These are phyloP conservation scores for Lineolata rhizophorae DNA, from an alignment of 495 filamentous ascomycete genomes.

Conservation along the genomic window DNA sequence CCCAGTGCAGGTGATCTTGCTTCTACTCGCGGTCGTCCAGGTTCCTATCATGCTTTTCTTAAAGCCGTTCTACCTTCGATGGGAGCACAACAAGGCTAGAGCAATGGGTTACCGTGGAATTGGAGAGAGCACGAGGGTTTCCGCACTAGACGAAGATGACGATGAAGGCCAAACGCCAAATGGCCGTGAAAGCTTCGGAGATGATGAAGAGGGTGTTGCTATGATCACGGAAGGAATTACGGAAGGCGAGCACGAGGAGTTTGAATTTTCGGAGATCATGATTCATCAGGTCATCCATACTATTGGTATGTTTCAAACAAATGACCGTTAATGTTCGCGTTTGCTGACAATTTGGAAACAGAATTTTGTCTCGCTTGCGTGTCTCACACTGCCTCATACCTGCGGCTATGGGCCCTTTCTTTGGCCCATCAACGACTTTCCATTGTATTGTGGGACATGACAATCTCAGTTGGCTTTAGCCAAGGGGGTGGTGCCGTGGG, in stretches of 20 bases:
- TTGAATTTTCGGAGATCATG: conserved; percentile 89
- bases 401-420: conserved; percentile 94
- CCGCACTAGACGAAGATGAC: conserved; percentile 63
- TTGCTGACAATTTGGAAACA: conserved; percentile 11
- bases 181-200: conserved; percentile 48
- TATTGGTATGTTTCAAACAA: conserved; percentile 42
- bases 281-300: conserved; percentile 99
- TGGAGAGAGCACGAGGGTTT: conserved; percentile 67
- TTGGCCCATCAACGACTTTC: conserved; percentile 96
- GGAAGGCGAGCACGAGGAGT: conserved; percentile 71
- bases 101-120: conserved; percentile 80
- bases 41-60: conserved; percentile 83
- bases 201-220: conserved; percentile 69
- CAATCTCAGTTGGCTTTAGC: conserved; percentile 51
- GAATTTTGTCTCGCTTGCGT: conserved; percentile 99
- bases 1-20: conserved; percentile 47
- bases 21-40: conserved; percentile 67
- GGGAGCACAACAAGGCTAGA: conserved; percentile 76
- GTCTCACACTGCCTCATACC: conserved; percentile 94
- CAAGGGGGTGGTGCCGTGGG: conserved; percentile 41
- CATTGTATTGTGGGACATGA: conserved; percentile 93
- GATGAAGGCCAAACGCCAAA: conserved; percentile 27
- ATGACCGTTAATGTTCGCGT: background rate
- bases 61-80: conserved; percentile 83
- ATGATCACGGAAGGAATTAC: conserved; percentile 77